These are phyloP conservation scores for Ogataea hybrid DNA, from an alignment of 1,139 yeast genomes.

Conservation along the genomic window DNA sequence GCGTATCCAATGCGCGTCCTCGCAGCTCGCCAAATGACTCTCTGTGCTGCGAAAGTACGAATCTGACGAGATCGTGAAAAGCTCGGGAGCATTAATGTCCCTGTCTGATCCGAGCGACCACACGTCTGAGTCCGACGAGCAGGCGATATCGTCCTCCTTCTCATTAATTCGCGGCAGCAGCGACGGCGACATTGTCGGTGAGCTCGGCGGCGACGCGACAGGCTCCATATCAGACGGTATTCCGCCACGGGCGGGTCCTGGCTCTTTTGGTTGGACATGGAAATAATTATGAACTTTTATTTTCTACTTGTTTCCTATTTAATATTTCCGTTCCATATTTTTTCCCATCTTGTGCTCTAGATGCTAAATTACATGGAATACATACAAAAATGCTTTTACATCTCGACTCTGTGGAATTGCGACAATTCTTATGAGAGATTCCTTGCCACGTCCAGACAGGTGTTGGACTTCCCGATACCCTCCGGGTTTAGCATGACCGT, in stretches of 20 bases:
- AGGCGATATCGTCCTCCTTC: slow-evolving; percentile 36
- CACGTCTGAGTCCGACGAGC: slow-evolving; percentile 37
- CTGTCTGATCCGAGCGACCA: slow-evolving; percentile 31
- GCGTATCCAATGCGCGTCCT: slow-evolving; percentile 20
- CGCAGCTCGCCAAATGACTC: slow-evolving; percentile 24
- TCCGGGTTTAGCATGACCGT: slow-evolving; percentile 64
- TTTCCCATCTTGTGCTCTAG: background rate
- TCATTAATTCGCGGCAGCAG: slow-evolving; percentile 34
- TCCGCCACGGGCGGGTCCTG: slow-evolving; percentile 11
- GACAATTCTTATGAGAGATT: slow-evolving; percentile 75
- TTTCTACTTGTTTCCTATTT: too few relatives aligned
- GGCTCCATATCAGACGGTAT: slow-evolving; percentile 16
- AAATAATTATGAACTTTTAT: background rate
- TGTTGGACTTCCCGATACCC: slow-evolving; percentile 77
- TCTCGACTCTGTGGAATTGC: slow-evolving; percentile 70
- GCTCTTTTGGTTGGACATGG: slow-evolving; percentile 6
- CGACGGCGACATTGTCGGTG: slow-evolving; percentile 35
- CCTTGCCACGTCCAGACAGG: slow-evolving; percentile 63
- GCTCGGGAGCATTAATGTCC: slow-evolving; percentile 10
- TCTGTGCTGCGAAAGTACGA: slow-evolving; percentile 32
- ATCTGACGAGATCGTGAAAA: slow-evolving; percentile 28
- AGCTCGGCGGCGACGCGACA: slow-evolving; percentile 16
- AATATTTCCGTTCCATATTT: background rate
- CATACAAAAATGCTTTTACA: slow-evolving; percentile 67
- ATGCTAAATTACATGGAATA: slow-evolving; percentile 90